These are phyloP conservation scores for Corchorus olitorius DNA, from an alignment of 345 rosid species.

Conservation along the genomic window DNA sequence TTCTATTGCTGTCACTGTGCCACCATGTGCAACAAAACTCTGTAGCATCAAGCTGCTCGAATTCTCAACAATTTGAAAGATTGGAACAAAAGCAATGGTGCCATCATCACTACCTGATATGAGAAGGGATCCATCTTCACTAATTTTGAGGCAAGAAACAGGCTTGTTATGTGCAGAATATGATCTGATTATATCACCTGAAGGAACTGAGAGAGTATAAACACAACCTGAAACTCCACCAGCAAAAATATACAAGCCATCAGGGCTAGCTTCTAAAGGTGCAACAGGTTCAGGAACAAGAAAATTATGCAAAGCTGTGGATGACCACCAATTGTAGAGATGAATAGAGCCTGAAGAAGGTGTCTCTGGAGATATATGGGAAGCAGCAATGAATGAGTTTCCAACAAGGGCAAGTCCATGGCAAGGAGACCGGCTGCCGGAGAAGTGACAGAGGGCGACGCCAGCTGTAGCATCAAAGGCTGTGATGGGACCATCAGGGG, in stretches of 20 bases:
- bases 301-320: slow-evolving; percentile 39
- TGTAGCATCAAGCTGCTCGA: slow-evolving; percentile 9
- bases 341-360: slow-evolving; percentile 42
- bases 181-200: slow-evolving; percentile 37
- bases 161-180: slow-evolving; percentile 41
- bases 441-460: slow-evolving; percentile 32
- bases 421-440: slow-evolving; percentile 47
- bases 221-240: slow-evolving; percentile 48
- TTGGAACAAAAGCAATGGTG: slow-evolving; percentile 29
- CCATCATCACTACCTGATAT: slow-evolving; percentile 55
- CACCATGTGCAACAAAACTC: slow-evolving; percentile 40
- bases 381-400: slow-evolving; percentile 41
- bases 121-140: slow-evolving; percentile 41
- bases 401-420: slow-evolving; percentile 44
- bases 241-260: slow-evolving; percentile 41
- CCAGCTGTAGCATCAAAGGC: slow-evolving; percentile 41
- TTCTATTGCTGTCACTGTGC: slow-evolving; percentile 40
- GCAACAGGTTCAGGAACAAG: slow-evolving; percentile 56
- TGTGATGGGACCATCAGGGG: slow-evolving; percentile 44
- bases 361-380: slow-evolving; percentile 42
- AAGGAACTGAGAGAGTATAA: slow-evolving; percentile 34
- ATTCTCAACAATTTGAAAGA: slow-evolving; percentile 37
- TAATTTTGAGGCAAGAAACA: slow-evolving; percentile 42
- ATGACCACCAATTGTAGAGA: slow-evolving; percentile 51
- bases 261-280: slow-evolving; percentile 38